Base-by-base conservation (phyloP, 495 filamentous ascomycete species). In the Physcia stellaris region DNA sequence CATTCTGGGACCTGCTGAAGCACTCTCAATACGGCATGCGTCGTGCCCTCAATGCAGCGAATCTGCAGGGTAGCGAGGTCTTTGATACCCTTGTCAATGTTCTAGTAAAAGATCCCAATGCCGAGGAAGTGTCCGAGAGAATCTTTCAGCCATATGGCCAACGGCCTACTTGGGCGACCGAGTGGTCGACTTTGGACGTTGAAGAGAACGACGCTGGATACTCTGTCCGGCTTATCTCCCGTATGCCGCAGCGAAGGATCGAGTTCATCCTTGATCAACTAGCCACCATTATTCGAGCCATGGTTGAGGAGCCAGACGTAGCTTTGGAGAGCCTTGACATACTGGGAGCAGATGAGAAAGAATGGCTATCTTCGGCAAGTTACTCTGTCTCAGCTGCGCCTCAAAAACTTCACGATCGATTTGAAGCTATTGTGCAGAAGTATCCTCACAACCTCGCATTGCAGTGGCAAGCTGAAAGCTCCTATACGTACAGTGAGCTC, bases 401-500 rank as follows among this genome's bases (percentile, higher is more conserved):
- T n/a, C n/a, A 18, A 13, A 13, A 17, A 12, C 29, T 41, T 5
- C 38, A 41, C 34, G 28, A n/a, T 12, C 29, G 29, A 2, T 41
- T 35, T 30, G 27, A 41, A 30, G 6, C 17, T 15, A 35, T 34
- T 6, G 28, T 21, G 12, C 32, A 41, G 18, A 3, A 15, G 12
- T 41, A 41, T 13, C 38, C 38, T 4, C n/a, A 12, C n/a, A 37
- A 21, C 20, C n/a, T 41, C 9, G 38, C 38, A 16, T n/a, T 41
- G 17, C 28, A 37, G 6, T 35, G 38, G 38, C 30, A 37, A 23
- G 24, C 27, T 3, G 28, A 35, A 11, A 55, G 66, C 2, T 56
- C 47, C 1, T 35, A 83, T 6, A 72, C 77, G 0, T 93, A 83
- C 45, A 37, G 43, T 1, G 55, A 78, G 37, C 55, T 93, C 10